Evolutionary conservation across 1,139 yeast genomes (phyloP), one percentile per base, ranked within the genome.

Genomic region (Sugiyamaella pinicola): DNA sequence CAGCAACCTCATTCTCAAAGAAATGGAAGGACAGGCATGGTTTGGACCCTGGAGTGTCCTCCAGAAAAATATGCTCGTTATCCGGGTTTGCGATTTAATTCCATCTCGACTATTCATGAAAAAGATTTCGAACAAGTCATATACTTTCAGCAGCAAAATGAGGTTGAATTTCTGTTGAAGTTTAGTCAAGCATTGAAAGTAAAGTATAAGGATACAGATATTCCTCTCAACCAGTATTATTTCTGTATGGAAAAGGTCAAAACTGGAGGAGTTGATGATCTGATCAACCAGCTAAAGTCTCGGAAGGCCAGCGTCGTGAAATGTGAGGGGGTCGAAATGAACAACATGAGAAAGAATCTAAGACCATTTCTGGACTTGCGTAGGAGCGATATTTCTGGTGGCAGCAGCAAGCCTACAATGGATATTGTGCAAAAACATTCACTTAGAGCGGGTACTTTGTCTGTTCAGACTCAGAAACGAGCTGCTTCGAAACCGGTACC

Each of bases 11-110:
- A 15, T 5, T 41, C 34, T 28, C 28, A 5, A 6, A 8, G 24
- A 2, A 17, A 22, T 9, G 31, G 19, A 31, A 39, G 24, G 9
- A 17, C 18, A 12, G 47, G 38, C 2, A 42, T 42, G 13, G 38
- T 12, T 8, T 42, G 47, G 47, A 6, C 12, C n/a, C 18, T 42
- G 19, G 47, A 42, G 29, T 42, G 37, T 12, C 38, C 47, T 29
- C 13, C 35, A 7, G 35, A 42, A 42, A 29, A 42, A 17, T 4
- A 29, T 17, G n/a, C 24, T 17, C 24, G 8, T 17, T 42, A 29
- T 42, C 28, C 26, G 12, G 35, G 15, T 4, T 29, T 42, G 18
- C 17, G 15, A 10, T 12, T 42, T 9, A 19, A 18, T 10, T 18
- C 35, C 2, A 12, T 42, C 3, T 28, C 47, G 3, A 42, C 38